phyloP scores from a whole-genome alignment of 176 grass and related monocot genomes.

The Saccharum spontaneum region DNA sequence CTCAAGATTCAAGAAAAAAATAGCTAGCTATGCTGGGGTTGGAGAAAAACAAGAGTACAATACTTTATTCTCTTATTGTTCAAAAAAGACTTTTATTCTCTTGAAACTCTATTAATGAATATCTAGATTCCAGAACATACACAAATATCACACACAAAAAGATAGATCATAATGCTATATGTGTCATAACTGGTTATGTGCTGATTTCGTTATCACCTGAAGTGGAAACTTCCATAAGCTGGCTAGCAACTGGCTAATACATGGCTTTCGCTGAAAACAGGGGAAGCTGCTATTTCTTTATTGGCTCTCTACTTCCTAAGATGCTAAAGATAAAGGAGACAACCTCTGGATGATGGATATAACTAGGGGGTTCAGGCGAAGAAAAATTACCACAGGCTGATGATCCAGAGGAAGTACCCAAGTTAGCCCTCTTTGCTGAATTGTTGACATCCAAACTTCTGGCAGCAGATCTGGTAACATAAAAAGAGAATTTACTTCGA shows the following conservation, averaged over 20 bases:
- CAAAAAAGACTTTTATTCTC: not conserved
- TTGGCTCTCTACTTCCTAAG: not conserved
- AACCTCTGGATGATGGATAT: not conserved
- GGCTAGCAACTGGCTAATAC: not conserved
- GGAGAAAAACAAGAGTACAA: not conserved
- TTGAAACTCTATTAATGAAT: constrained; percentile 16
- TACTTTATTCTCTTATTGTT: constrained; percentile 1
- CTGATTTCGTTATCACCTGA: not conserved
- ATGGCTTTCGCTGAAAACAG: not conserved
- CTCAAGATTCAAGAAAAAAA: constrained; percentile 6
- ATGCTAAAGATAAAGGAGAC: constrained; percentile 2
- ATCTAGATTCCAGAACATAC: not conserved
- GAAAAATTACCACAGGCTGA: constrained; percentile 49
- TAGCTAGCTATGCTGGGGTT: not conserved
- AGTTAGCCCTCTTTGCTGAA: constrained; percentile 67
- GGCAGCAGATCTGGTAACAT: constrained; percentile 46
- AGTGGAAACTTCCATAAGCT: not conserved
- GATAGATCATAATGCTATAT: not conserved
- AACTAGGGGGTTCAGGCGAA: not conserved
- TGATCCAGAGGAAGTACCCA: constrained; percentile 41
- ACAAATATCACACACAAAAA: not conserved
- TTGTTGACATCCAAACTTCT: constrained; percentile 56
- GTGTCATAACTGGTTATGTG: not conserved
- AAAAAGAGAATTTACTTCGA: constrained; percentile 17
- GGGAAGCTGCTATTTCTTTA: constrained; percentile 2